Conservation (phyloP, 495 filamentous ascomycete species). For the Parachaetomium inaequale region DNA sequence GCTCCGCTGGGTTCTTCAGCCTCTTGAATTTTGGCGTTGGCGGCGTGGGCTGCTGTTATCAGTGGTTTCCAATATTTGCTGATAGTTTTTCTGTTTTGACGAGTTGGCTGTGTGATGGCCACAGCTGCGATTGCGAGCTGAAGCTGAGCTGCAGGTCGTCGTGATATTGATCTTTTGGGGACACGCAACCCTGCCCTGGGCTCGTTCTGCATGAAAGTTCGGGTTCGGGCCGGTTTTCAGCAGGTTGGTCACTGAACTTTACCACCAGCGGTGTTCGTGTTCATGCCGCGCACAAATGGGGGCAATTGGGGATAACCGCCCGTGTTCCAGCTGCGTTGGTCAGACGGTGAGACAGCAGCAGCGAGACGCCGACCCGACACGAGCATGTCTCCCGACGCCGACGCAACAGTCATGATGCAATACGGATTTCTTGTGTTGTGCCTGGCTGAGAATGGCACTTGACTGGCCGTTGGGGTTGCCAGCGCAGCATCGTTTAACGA, state of each 20-base stretch:
- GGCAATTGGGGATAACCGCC: not conserved
- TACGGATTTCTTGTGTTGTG: not conserved
- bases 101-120: not conserved
- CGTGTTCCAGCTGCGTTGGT: not conserved
- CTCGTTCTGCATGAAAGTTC: not conserved
- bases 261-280: not conserved
- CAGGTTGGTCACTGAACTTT: not conserved
- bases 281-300: not conserved
- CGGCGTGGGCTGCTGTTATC: no score
- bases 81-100: not conserved
- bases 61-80: not conserved
- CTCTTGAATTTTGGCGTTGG: no score
- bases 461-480: conserved; percentile 11
- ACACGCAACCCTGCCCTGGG: not conserved
- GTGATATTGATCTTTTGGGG: not conserved
- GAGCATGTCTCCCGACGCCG: not conserved
- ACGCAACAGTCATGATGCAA: not conserved
- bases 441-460: not conserved
- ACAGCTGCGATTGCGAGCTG: conserved; percentile 1
- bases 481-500: conserved; percentile 9
- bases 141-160: conserved; percentile 2
- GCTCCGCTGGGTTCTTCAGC: not conserved
- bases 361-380: not conserved
- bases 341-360: conserved; percentile 1
- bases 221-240: no score